Base-by-base conservation (phyloP, 2,329 filamentous ascomycete genomes). In the Botrytis cinerea region DNA sequence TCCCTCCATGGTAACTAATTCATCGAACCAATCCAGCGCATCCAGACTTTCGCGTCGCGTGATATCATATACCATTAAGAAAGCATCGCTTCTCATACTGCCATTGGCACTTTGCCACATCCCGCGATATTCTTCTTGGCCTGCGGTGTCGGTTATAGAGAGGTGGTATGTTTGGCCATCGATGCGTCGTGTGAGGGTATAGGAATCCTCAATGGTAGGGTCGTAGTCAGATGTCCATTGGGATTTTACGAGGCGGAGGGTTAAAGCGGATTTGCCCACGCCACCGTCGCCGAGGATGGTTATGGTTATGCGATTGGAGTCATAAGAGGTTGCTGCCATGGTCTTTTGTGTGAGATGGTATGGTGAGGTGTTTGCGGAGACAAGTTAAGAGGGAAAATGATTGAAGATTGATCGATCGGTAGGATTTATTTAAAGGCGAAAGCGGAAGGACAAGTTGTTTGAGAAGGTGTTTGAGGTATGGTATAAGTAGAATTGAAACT, bases 231-330 rank as follows among this genome's bases (percentile, higher is more conserved):
- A 91, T 12, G 92, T 95, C 93, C 93, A 96, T 84, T 93, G 89
- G 75, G 90, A 93, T 79, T 92, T 90, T 71, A 96, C 93, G 60
- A 96, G 89, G 70, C 93, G 92, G 74, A 96, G 85, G 25, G 93
- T 95, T 80, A 96, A 95, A 77, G 92, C 94, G 2, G 92, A 94
- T 84, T 96, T 96, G 80, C 92, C 92, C 81, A 92, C 94, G 75
- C 93, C 93, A 80, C 93, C 93, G 81, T 95, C 93, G 81, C 93
- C 93, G 84, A 93, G 95, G 82, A 96, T 93, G 73, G 93, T 95
- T 80, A 95, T 94, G 76, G 90, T 87, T 80, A 91, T 90, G 70
- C 76, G 77, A 57, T 78, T 75, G n/a, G 76, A 74, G 51, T 48
- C 62, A 45, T 25, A 40, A n/a, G 48, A 20, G 9, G 46, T 45